Evolutionary conservation across 1,284 basidiomycete genomes (phyloP).

Genomic region (Ceratobasidium sp.): DNA sequence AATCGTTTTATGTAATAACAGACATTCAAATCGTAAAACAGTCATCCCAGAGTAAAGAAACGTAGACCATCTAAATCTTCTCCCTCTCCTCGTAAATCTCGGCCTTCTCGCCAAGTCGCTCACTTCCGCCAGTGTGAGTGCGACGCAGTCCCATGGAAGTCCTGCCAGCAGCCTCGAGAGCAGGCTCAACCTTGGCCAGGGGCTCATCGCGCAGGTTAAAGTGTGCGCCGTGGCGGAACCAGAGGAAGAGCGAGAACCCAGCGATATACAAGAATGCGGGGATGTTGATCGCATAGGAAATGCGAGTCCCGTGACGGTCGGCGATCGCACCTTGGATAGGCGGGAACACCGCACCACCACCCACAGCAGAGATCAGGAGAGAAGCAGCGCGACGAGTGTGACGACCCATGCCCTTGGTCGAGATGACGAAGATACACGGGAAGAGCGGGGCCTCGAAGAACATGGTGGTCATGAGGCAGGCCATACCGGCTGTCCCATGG

Average conservation of each 20-base stretch:
- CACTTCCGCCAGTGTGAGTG: conserved; percentile 7
- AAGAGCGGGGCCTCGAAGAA: conserved; percentile 54
- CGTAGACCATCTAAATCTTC: conserved; percentile 1
- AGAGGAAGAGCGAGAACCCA: conserved; percentile 49
- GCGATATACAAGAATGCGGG: conserved; percentile 52
- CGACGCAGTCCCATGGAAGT: conserved; percentile 10
- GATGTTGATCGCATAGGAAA: conserved; percentile 50
- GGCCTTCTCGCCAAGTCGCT: conserved; percentile 20
- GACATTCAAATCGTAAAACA: not conserved
- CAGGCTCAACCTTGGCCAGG: conserved; percentile 32
- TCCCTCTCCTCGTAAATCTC: conserved; percentile 26
- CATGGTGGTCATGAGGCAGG: conserved; percentile 55
- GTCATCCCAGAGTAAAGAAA: not conserved
- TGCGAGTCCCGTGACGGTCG: conserved; percentile 46
- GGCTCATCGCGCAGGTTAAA: conserved; percentile 21
- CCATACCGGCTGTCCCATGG: conserved; percentile 52
- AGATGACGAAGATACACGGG: conserved; percentile 51
- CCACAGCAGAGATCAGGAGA: conserved; percentile 52
- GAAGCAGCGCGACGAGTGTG: conserved; percentile 54
- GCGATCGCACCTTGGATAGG: conserved; percentile 49
- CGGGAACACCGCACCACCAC: conserved; percentile 56
- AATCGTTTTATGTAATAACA: not conserved
- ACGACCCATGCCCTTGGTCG: conserved; percentile 52
- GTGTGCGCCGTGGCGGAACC: conserved; percentile 36
- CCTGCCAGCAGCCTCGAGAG: conserved; percentile 14